Conservation (phyloP, 2,329 filamentous ascomycete species). For the Neodidymelliopsis sp. region DNA sequence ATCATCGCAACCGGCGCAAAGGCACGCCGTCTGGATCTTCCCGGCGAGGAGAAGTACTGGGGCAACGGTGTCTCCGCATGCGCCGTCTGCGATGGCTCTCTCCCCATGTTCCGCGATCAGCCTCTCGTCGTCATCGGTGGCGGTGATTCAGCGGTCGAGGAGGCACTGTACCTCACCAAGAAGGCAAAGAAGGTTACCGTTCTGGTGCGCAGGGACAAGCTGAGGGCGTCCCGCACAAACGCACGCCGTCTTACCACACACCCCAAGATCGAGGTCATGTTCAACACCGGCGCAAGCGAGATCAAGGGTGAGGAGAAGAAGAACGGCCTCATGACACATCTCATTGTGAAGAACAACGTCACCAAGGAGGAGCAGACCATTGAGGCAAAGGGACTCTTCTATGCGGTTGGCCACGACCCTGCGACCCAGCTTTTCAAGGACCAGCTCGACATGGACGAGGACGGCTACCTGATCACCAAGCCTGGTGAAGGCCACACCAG, state of each 20-base stretch:
- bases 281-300: conserved; percentile 82
- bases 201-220: conserved; percentile 83
- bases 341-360: conserved; percentile 80
- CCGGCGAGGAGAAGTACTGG: conserved; percentile 96
- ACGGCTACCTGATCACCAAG: conserved; percentile 89
- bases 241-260: conserved; percentile 81
- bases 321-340: conserved; percentile 82
- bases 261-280: conserved; percentile 89
- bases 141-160: conserved; percentile 95
- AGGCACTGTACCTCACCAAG: conserved; percentile 97
- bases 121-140: conserved; percentile 95
- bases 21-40: conserved; percentile 80
- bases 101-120: conserved; percentile 97
- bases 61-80: conserved; percentile 96
- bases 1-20: conserved; percentile 97
- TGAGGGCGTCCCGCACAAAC: conserved; percentile 92
- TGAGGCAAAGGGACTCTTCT: conserved; percentile 92
- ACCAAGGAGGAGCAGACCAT: conserved; percentile 83
- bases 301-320: conserved; percentile 81
- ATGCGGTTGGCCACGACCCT: conserved; percentile 95
- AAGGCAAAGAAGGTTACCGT: conserved; percentile 96
- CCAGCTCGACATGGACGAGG: conserved; percentile 85
- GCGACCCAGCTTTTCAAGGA: conserved; percentile 90
- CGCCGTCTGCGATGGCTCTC: conserved; percentile 95
- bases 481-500: conserved; percentile 89